A percentile compares a stretch with the other conserved stretches of the same genome.
These are phyloP conservation scores for Nothophoma quercina DNA, from an alignment of 2,329 filamentous ascomycete genomes.

Conservation along the genomic window DNA sequence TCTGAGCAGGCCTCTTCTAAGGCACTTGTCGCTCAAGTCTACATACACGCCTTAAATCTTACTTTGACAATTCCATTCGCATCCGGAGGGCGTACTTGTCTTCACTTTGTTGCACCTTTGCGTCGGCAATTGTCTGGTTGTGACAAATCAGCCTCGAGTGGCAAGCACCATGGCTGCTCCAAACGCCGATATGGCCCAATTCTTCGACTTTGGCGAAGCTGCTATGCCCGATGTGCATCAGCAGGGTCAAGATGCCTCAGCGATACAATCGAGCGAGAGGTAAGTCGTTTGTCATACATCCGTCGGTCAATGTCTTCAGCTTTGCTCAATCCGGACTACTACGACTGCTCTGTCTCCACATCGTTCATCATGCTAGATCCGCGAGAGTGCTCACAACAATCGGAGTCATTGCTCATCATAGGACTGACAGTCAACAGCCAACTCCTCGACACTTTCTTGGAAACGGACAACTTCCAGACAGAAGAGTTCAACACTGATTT, in stretches of 20 bases:
- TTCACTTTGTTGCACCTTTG: conserved; percentile 2
- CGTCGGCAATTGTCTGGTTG: neutral
- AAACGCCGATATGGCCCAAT: conserved; percentile 46
- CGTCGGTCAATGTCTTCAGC: neutral
- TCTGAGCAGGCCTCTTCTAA: conserved; percentile 15
- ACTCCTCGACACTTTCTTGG: conserved; percentile 6
- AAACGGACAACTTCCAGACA: conserved; percentile 13
- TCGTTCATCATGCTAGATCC: neutral
- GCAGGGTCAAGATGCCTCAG: conserved; percentile 9
- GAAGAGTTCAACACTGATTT: conserved; percentile 51
- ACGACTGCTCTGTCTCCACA: neutral
- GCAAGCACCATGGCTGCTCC: conserved; percentile 36
- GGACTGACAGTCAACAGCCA: conserved; percentile 2
- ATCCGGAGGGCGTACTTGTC: conserved; percentile 27
- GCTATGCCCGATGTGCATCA: conserved; percentile 37
- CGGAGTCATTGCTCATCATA: neutral
- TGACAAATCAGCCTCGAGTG: conserved; percentile 6
- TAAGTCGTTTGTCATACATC: conserved; percentile 16
- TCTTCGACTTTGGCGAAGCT: conserved; percentile 52
- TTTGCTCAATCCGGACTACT: neutral
- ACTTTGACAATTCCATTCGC: conserved; percentile 13
- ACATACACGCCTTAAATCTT: conserved; percentile 32
- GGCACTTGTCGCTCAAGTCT: conserved; percentile 16
- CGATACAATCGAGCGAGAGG: conserved; percentile 18
- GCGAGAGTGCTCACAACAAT: neutral